A percentile compares a stretch with the other conserved stretches of the same genome.
Conservation (phyloP, 768 basidiomycete species). For the Lactifluus echinatus region DNA sequence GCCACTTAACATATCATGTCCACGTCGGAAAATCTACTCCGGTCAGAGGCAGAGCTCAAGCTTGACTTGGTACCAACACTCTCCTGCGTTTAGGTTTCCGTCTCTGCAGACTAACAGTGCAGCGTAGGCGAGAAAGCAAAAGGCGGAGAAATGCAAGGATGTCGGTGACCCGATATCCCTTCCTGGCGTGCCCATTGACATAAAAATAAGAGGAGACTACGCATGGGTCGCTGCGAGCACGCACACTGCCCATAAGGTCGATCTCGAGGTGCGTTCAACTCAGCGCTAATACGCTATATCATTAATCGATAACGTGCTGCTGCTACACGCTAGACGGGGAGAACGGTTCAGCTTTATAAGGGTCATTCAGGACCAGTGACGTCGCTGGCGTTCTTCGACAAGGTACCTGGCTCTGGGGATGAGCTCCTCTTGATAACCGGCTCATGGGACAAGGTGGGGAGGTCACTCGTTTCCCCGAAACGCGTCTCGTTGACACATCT, state of each 20-base stretch:
- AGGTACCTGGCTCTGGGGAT: constrained; percentile 31
- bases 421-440: constrained; percentile 67
- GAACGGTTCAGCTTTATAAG: constrained; percentile 62
- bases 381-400: constrained; percentile 59
- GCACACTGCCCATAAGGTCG: constrained; percentile 58
- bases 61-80: constrained; percentile 41
- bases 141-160: constrained; percentile 59
- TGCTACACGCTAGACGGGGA: constrained; percentile 53
- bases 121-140: constrained; percentile 56
- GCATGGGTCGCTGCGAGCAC: constrained; percentile 91
- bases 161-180: constrained; percentile 77
- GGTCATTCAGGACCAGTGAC: constrained; percentile 91
- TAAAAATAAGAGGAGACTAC: constrained; percentile 52
- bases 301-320: background rate
- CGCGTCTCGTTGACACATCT: constrained; percentile 12
- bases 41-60: constrained; percentile 41
- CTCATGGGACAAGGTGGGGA: constrained; percentile 80
- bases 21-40: constrained; percentile 6
- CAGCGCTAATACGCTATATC: background rate
- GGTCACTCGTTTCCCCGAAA: background rate
- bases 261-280: constrained; percentile 53
- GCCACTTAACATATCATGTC: background rate
- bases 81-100: background rate
- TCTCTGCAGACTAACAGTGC: background rate
- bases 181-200: constrained; percentile 61